These are phyloP conservation scores for Boletus patriciae DNA, from an alignment of 768 basidiomycete genomes.

Conservation along the genomic window DNA sequence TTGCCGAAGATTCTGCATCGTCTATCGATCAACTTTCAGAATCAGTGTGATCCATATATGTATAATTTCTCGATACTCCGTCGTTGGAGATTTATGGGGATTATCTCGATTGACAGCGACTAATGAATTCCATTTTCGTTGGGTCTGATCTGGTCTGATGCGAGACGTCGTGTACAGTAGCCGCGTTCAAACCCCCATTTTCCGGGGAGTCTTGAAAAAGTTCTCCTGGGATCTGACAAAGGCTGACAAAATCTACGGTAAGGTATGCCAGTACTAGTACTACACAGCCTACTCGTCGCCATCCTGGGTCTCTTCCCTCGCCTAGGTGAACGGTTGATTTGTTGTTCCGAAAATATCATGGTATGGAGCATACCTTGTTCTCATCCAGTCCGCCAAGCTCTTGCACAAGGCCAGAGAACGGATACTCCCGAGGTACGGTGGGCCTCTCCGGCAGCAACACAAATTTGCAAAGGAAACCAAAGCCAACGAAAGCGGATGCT, in stretches of 20 bases:
- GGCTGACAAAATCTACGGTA: background rate
- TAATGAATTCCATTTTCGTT: background rate
- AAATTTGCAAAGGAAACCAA: slow-evolving; percentile 60
- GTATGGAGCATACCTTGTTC: slow-evolving; percentile 59
- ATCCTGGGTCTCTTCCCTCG: slow-evolving; percentile 35
- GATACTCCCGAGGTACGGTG: slow-evolving; percentile 71
- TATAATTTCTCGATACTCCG: slow-evolving; percentile 3
- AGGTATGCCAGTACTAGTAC: background rate
- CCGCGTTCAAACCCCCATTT: slow-evolving; percentile 2
- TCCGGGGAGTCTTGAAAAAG: background rate
- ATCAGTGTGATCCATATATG: slow-evolving; percentile 1
- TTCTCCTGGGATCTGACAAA: background rate
- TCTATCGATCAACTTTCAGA: slow-evolving; percentile 5
- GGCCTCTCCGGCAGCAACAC: slow-evolving; percentile 60
- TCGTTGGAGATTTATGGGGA: background rate
- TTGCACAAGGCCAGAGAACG: slow-evolving; percentile 67
- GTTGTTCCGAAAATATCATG: background rate
- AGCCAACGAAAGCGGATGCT: slow-evolving; percentile 57
- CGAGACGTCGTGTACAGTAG: background rate
- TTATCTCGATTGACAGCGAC: slow-evolving; percentile 2
- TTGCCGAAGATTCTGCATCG: slow-evolving; percentile 9
- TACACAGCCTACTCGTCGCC: slow-evolving; percentile 32
- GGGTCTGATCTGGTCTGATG: background rate
- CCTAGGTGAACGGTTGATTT: slow-evolving; percentile 28
- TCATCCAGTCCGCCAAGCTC: slow-evolving; percentile 79